Evolutionary conservation across 768 basidiomycete genomes (phyloP).

Genomic region (Russula virescens): DNA sequence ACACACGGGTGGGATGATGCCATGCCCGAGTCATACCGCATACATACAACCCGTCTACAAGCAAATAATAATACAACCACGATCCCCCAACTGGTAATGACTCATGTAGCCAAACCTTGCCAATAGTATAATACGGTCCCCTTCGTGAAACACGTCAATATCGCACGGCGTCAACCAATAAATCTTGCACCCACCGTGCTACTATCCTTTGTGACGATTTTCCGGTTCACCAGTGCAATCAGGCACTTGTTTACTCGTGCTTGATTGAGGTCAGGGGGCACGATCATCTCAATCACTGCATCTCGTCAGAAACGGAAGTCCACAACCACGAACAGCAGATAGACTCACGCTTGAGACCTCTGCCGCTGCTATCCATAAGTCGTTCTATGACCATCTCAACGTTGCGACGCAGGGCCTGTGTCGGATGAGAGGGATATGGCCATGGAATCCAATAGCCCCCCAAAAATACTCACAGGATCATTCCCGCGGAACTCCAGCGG

Average conservation of each 20-base stretch:
- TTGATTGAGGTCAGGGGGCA: conserved; percentile 79
- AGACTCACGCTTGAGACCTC: conserved; percentile 57
- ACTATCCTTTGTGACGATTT: conserved; percentile 74
- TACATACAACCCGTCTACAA: too few species aligned
- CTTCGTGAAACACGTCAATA: conserved; percentile 31
- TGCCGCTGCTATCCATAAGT: conserved; percentile 57
- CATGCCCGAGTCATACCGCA: too few species aligned
- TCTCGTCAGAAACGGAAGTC: not conserved
- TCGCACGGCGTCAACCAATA: not conserved
- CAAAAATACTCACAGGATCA: conserved; percentile 58
- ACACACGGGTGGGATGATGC: not conserved
- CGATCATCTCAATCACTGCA: conserved; percentile 70
- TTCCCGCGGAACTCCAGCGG: conserved; percentile 89
- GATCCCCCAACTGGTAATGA: not conserved
- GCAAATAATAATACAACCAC: not conserved
- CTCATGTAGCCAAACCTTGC: conserved; percentile 44
- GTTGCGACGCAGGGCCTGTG: conserved; percentile 62
- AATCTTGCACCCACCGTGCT: conserved; percentile 28
- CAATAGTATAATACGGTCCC: conserved; percentile 65
- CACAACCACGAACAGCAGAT: not conserved
- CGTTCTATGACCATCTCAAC: conserved; percentile 78
- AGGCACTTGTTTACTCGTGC: conserved; percentile 91
- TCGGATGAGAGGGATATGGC: not conserved
- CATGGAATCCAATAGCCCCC: not conserved
- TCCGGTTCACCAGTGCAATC: conserved; percentile 83